phyloP scores from a whole-genome alignment of 192 early-diverging fungal species.

The Backusella psychrophila region DNA sequence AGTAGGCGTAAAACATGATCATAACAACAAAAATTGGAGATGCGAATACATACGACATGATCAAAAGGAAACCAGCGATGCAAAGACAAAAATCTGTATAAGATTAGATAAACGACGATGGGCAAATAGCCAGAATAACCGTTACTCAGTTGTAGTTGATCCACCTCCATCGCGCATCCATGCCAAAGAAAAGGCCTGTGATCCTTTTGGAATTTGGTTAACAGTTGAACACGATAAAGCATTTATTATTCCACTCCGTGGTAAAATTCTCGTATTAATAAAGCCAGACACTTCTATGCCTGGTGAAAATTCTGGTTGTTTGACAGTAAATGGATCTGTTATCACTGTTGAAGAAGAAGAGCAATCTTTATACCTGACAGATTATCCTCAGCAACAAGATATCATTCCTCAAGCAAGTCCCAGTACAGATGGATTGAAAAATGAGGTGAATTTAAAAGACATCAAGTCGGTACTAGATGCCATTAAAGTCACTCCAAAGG shows the following conservation, averaged over 20 bases:
- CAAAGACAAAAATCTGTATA: constrained; percentile 15
- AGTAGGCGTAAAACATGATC: constrained; percentile 19
- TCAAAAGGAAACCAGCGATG: neutral
- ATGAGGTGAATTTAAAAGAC: neutral
- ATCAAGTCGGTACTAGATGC: neutral
- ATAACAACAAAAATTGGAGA: constrained; percentile 25
- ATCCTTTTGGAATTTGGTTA: constrained; percentile 42
- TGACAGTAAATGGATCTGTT: constrained; percentile 32
- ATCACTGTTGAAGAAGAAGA: constrained; percentile 26
- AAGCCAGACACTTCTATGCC: constrained; percentile 15
- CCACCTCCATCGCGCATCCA: constrained; percentile 45
- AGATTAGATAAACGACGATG: constrained; percentile 35
- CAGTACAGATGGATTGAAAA: neutral
- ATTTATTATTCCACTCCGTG: constrained; percentile 40
- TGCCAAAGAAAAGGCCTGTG: constrained; percentile 32
- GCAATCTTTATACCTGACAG: neutral
- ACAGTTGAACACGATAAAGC: constrained; percentile 43
- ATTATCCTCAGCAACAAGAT: neutral
- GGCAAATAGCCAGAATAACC: constrained; percentile 28
- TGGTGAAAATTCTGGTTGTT: neutral
- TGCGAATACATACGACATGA: constrained; percentile 23
- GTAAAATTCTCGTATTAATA: constrained; percentile 45
- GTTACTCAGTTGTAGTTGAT: constrained; percentile 42
- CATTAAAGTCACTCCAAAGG: constrained; percentile 11
- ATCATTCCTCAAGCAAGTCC: neutral